Evolutionary conservation across 495 filamentous ascomycete genomes (phyloP).

Genomic region (Friedmanniomyces simplex): DNA sequence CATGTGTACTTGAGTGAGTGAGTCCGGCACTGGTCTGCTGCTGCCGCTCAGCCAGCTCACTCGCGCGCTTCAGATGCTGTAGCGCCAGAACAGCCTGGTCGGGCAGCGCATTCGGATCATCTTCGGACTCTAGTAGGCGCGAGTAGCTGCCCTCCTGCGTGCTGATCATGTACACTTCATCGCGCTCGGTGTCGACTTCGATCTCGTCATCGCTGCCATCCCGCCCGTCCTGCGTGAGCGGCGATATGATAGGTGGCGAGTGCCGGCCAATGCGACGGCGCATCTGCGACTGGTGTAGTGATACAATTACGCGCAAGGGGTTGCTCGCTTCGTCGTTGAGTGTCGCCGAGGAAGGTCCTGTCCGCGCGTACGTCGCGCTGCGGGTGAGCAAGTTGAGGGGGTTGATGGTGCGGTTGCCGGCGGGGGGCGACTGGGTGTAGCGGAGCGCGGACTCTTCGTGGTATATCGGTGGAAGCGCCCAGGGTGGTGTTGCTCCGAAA

Average conservation of each 20-base stretch:
- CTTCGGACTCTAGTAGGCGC: neutral
- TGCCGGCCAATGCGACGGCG: no score
- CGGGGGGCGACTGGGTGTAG: neutral
- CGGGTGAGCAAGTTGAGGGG: neutral
- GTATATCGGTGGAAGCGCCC: neutral
- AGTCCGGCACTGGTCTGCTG: neutral
- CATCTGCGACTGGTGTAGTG: neutral
- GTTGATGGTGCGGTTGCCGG: neutral
- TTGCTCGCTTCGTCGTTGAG: neutral
- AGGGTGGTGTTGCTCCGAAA: neutral
- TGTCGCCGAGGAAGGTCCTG: neutral
- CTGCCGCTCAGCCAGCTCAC: neutral
- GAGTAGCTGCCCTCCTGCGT: neutral
- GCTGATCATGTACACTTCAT: neutral
- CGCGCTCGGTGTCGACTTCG: conserved; percentile 3
- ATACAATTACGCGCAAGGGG: neutral
- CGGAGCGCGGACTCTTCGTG: conserved; percentile 5
- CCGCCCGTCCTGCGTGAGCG: neutral
- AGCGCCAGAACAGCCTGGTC: neutral
- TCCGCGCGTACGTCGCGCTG: neutral
- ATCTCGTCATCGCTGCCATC: neutral
- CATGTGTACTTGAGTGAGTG: no score
- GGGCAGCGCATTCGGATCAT: neutral
- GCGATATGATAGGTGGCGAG: neutral
- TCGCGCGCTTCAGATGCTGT: neutral